These are phyloP conservation scores for Pseudogymnoascus sp. DNA, from an alignment of 2,329 filamentous ascomycete genomes.

Conservation along the genomic window DNA sequence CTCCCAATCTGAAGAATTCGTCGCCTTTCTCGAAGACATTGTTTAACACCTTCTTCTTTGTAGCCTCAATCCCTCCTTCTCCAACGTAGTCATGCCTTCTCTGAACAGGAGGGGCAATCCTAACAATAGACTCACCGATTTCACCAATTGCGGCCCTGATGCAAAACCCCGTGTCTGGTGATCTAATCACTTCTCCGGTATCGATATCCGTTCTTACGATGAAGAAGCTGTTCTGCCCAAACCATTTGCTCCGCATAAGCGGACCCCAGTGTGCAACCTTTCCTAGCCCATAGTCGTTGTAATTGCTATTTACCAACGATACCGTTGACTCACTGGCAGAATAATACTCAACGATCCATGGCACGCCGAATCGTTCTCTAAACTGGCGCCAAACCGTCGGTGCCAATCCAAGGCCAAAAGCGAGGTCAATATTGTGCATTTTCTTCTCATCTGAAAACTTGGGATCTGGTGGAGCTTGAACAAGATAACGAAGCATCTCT, in stretches of 20 bases:
- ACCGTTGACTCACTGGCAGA: background rate
- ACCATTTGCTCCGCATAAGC: background rate
- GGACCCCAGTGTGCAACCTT: background rate
- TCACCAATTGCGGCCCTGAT: background rate
- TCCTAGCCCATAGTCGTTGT: background rate
- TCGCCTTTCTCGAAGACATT: background rate
- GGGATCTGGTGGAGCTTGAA: background rate
- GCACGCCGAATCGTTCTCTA: background rate
- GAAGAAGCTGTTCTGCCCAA: background rate
- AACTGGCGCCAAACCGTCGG: background rate
- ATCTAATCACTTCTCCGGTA: background rate
- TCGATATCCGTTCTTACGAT: background rate
- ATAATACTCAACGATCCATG: constrained; percentile 1
- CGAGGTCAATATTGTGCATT: background rate
- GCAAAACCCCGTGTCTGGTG: background rate
- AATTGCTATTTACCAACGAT: constrained; percentile 1
- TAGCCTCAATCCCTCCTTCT: background rate
- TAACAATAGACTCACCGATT: background rate
- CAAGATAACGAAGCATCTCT: background rate
- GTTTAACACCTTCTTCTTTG: background rate
- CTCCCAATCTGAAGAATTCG: background rate
- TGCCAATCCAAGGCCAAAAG: background rate
- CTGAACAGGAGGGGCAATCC: background rate
- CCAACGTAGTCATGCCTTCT: background rate
- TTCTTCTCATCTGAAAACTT: background rate